Conservation (phyloP, 1,284 basidiomycete species). For the Pyrrhoderma lamaoense region DNA sequence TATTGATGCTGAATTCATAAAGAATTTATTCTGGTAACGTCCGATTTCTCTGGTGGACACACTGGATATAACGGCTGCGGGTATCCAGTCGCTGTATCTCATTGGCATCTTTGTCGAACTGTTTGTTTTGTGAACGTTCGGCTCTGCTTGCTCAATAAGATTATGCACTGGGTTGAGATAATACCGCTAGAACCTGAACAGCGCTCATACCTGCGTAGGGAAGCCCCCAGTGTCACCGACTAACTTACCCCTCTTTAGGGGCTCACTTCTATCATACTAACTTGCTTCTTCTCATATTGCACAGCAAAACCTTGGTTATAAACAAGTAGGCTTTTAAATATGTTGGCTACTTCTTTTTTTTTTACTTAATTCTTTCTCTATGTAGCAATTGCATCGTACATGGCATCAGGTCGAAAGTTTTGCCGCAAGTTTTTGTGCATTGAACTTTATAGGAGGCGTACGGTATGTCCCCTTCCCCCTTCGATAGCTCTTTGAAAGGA, state of each 20-base stretch:
- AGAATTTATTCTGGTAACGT: constrained; percentile 61
- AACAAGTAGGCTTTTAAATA: constrained; percentile 46
- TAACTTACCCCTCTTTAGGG: constrained; percentile 33
- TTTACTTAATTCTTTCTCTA: background rate
- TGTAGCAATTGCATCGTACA: constrained; percentile 71
- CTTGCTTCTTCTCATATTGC: constrained; percentile 24
- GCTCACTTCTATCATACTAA: constrained; percentile 45
- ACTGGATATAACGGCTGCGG: constrained; percentile 73
- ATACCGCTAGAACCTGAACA: constrained; percentile 94
- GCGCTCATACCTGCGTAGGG: constrained; percentile 94
- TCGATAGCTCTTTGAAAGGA: constrained; percentile 11
- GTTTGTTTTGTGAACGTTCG: constrained; percentile 21
- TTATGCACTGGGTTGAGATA: constrained; percentile 66
- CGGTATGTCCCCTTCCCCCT: constrained; percentile 38
- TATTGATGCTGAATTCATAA: constrained; percentile 26
- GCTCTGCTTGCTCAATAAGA: constrained; percentile 22
- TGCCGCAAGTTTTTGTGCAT: constrained; percentile 74
- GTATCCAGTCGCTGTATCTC: constrained; percentile 50
- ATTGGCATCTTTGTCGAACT: constrained; percentile 7
- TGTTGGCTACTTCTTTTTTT: background rate
- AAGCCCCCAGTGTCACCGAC: constrained; percentile 68
- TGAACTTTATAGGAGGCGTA: constrained; percentile 82
- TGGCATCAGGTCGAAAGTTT: constrained; percentile 80
- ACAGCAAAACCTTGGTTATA: constrained; percentile 73
- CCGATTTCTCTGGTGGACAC: constrained; percentile 44